These are phyloP conservation scores for Annulohypoxylon bovei DNA, from an alignment of 495 filamentous ascomycete species.

Conservation along the genomic window DNA sequence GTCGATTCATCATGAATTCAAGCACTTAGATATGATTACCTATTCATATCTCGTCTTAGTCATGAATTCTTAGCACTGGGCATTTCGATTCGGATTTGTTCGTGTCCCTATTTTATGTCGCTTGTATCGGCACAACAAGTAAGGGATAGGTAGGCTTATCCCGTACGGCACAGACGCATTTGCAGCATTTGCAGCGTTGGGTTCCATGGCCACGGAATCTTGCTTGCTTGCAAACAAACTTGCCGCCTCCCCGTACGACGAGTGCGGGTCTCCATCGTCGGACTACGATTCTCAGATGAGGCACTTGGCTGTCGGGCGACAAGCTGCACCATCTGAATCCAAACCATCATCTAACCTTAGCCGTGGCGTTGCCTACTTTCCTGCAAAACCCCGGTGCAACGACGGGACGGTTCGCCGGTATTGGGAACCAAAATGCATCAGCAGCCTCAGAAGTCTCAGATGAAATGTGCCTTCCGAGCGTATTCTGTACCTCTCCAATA, in stretches of 20 bases:
- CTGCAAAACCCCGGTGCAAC: conserved; percentile 25
- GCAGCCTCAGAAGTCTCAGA: background rate
- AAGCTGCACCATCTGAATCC: conserved; percentile 15
- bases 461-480: conserved; percentile 5
- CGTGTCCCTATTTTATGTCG: background rate
- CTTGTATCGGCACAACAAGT: background rate
- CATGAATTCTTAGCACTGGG: background rate
- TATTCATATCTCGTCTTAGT: background rate
- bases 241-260: background rate
- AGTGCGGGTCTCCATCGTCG: conserved; percentile 5
- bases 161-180: background rate
- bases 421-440: background rate
- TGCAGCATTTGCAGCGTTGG: background rate
- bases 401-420: conserved; percentile 1
- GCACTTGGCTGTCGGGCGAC: conserved; percentile 7
- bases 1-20: background rate
- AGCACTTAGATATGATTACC: background rate
- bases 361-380: conserved; percentile 8
- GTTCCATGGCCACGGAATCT: conserved; percentile 9
- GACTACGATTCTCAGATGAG: conserved; percentile 25
- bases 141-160: conserved; percentile 1
- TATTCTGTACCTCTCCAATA: background rate
- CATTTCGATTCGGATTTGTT: background rate
- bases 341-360: conserved; percentile 6
- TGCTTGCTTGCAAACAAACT: conserved; percentile 12